phyloP scores from a whole-genome alignment of 208 protist genomes.

The Sergeia podlipaevii region DNA sequence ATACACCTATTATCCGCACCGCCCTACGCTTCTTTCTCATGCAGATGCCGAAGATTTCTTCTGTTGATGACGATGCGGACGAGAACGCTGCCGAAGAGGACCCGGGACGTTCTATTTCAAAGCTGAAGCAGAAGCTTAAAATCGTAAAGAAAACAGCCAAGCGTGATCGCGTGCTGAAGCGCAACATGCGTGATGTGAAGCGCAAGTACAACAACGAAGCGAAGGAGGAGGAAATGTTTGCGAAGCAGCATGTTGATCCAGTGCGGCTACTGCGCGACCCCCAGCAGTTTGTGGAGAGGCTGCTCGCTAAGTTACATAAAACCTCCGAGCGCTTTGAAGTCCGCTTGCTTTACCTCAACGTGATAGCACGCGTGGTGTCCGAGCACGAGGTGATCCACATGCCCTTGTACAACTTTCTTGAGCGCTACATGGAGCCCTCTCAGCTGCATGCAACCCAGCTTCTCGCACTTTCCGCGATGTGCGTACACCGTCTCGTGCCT shows the following conservation, averaged over 20 bases:
- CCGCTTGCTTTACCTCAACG: conserved; percentile 94
- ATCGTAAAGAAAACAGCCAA: conserved; percentile 91
- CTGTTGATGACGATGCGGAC: conserved; percentile 66
- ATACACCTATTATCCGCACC: conserved; percentile 90
- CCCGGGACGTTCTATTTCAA: conserved; percentile 80
- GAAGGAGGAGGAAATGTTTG: conserved; percentile 63
- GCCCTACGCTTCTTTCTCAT: conserved; percentile 96
- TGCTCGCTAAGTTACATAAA: conserved; percentile 91
- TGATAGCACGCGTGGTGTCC: conserved; percentile 94
- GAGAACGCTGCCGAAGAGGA: conserved; percentile 65
- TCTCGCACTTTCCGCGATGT: conserved; percentile 94
- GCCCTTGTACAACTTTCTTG: conserved; percentile 96
- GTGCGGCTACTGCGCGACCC: conserved; percentile 96
- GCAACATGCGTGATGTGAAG: conserved; percentile 55
- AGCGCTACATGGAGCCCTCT: conserved; percentile 96
- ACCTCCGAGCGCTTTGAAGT: conserved; percentile 95
- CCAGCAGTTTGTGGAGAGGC: conserved; percentile 94
- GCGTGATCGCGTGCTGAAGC: conserved; percentile 84
- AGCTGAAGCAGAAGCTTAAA: conserved; percentile 91
- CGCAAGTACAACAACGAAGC: conserved; percentile 86
- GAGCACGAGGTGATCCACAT: conserved; percentile 95
- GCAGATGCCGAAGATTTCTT: conserved; percentile 81
- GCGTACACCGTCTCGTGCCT: conserved; percentile 93
- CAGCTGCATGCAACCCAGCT: conserved; percentile 96
- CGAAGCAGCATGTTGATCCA: conserved; percentile 91